Evolutionary conservation across 2,329 filamentous ascomycete species (phyloP), one percentile per base, ranked within the genome.

Genomic region (Neonectria sp.): DNA sequence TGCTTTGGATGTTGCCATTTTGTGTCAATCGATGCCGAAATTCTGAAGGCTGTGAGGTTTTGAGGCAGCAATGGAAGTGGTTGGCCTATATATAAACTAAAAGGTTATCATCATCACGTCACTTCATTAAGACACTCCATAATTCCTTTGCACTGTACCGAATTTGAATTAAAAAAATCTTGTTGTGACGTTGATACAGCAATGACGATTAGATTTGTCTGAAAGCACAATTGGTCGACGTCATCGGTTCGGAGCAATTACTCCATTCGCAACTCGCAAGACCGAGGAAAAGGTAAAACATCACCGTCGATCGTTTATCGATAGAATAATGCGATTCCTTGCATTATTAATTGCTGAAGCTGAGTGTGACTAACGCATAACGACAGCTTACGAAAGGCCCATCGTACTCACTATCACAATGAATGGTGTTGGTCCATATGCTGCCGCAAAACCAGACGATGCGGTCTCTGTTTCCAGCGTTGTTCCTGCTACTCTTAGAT

Each of bases 1-100:
- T 81, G 89, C 91, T 85, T 93, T 90, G 60, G 90, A 69, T 60
- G 64, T 63, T 24, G 71, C 52, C 74, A 73, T 72, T 59, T 53
- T 70, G 9, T 6, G 17, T 45, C 7, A 24, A 45, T 21, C 7
- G n/a, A 21, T 21, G 37, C 13, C 15, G 6, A n/a, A 17, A 40
- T 17, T n/a, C 6, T 40, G 37, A 1, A 40, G 37, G 5, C 13
- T n/a, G 13, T 24, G 8, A 21, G 17, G 17, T 2, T 21, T 3
- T 8, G 11, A 24, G 17, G 11, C 7, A 11, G 6, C n/a, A 4
- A 24, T 2, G n/a, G 17, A n/a, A 12, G n/a, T 24, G 7, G 40
- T 45, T 40, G 15, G n/a, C 24, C 40, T 8, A 3, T 45, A 24
- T 45, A 21, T 45, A 45, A 45, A 40, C 15, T 13, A 43, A 21